Conservation (phyloP, 768 basidiomycete genomes). For the Lentinula edodes region DNA sequence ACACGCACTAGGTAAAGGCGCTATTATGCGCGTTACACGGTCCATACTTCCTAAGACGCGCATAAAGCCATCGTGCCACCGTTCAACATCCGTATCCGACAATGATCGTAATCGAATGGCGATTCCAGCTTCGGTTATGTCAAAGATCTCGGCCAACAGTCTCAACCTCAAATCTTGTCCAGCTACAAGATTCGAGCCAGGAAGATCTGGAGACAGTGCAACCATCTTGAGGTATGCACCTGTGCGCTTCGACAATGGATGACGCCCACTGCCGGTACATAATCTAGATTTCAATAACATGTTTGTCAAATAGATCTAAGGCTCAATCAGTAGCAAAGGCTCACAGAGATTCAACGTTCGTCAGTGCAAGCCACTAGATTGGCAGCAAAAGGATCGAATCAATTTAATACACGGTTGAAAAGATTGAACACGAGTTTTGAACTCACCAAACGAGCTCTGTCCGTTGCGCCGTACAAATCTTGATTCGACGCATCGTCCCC, state of each 20-base stretch:
- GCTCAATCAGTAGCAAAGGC: neutral
- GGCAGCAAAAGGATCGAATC: slow-evolving; percentile 7
- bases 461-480: slow-evolving; percentile 21
- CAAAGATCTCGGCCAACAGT: slow-evolving; percentile 23
- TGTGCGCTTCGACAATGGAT: slow-evolving; percentile 25
- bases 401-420: neutral
- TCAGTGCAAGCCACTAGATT: slow-evolving; percentile 30
- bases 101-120: slow-evolving; percentile 18
- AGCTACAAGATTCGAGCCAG: slow-evolving; percentile 12
- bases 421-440: neutral
- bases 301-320: neutral
- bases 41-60: slow-evolving; percentile 20
- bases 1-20: slow-evolving; percentile 5
- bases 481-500: slow-evolving; percentile 15
- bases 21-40: slow-evolving; percentile 6
- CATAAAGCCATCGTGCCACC: neutral
- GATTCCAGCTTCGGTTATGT: slow-evolving; percentile 20
- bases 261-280: slow-evolving; percentile 30
- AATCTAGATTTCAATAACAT: slow-evolving; percentile 24
- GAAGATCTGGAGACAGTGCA: slow-evolving; percentile 21
- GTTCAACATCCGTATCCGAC: slow-evolving; percentile 19
- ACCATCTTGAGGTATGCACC: slow-evolving; percentile 18
- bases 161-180: slow-evolving; percentile 27
- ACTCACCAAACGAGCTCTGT: slow-evolving; percentile 33
- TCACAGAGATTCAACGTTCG: slow-evolving; percentile 28